Evolutionary conservation across 257 asterid species (phyloP), one percentile per base, ranked within the genome.

Genomic region (Penstemon davidsonii): DNA sequence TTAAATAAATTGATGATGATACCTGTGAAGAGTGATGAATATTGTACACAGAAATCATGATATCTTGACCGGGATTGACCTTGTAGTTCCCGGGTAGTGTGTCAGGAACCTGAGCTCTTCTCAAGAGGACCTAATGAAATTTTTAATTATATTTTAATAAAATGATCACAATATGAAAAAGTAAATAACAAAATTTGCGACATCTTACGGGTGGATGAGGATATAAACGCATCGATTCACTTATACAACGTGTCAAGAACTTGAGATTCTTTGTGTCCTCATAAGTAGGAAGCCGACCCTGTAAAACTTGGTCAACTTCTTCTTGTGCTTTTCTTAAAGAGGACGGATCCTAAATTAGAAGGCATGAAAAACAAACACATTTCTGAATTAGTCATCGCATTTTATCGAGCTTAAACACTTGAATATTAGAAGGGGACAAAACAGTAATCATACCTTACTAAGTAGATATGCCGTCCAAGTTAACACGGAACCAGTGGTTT

Each of bases 1-100:
- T 15, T 49, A 5, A 37, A 40, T 25, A 25, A 25, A 25, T 25
- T 25, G 33, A 25, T 25, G 33, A 25, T 25, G 51, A 65, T 84
- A 92, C 97, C 97, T 86, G 76, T 6, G 89, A 63, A 71, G 95
- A 93, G 76, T 63, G 98, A 83, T 93, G 98, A 73, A 93, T 83
- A 73, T 93, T 93, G 81, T 93, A 93, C 50, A 93, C 99, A 3
- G 98, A 93, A 67, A 93, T 93, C 98, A 93, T 90, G 75, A 93
- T 67, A 80, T 93, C 99, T 84, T 93, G 99, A 73, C 97, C 99
- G 66, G 89, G 73, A 78, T 86, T 78, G 75, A 93, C 95, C 85
- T 84, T 93, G 79, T 93, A 93, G 79, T 86, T 75, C 52, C 97
- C 99, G 3, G 99, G 99, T 67, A 93, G 87, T 25, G 80, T 75